Percentiles rank a stretch among this genome's conserved stretches.
These are phyloP conservation scores for Porpolomopsis calyptriformis DNA, from an alignment of 768 basidiomycete species.

Conservation along the genomic window DNA sequence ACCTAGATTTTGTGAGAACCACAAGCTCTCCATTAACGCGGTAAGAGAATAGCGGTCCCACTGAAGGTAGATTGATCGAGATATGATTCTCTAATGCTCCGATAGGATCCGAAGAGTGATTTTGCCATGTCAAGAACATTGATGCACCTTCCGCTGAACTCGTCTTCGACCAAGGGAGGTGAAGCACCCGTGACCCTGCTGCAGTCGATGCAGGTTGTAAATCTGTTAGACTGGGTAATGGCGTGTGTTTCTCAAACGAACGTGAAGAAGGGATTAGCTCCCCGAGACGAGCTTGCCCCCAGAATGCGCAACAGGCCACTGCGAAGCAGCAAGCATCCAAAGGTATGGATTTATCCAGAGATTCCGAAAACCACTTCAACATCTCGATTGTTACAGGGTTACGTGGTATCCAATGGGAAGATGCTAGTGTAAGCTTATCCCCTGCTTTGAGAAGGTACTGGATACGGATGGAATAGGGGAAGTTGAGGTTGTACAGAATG, in stretches of 20 bases:
- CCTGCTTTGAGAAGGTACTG: conserved; percentile 17
- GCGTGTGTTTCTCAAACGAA: neutral
- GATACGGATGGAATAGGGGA: conserved; percentile 13
- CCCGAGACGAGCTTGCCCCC: conserved; percentile 23
- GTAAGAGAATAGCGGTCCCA: conserved; percentile 13
- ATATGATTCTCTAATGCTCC: conserved; percentile 10
- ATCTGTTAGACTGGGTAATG: conserved; percentile 5
- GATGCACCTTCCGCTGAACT: conserved; percentile 12
- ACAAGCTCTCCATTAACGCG: neutral
- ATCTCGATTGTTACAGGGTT: conserved; percentile 17
- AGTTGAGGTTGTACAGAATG: conserved; percentile 16
- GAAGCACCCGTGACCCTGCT: conserved; percentile 11
- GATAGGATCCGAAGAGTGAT: conserved; percentile 13
- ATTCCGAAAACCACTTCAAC: conserved; percentile 10
- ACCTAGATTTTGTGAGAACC: conserved; percentile 11
- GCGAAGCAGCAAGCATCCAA: conserved; percentile 18
- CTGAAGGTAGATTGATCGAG: neutral
- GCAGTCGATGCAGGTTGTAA: neutral
- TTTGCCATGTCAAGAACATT: conserved; percentile 13
- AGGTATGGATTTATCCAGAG: conserved; percentile 11
- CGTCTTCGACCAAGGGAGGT: conserved; percentile 20
- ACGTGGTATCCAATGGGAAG: conserved; percentile 9
- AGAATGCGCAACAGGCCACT: conserved; percentile 20
- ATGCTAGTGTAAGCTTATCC: conserved; percentile 15
- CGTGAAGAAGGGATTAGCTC: conserved; percentile 17